phyloP scores from a whole-genome alignment of 2,329 filamentous ascomycete species.

The Chaetothyriales sp. region DNA sequence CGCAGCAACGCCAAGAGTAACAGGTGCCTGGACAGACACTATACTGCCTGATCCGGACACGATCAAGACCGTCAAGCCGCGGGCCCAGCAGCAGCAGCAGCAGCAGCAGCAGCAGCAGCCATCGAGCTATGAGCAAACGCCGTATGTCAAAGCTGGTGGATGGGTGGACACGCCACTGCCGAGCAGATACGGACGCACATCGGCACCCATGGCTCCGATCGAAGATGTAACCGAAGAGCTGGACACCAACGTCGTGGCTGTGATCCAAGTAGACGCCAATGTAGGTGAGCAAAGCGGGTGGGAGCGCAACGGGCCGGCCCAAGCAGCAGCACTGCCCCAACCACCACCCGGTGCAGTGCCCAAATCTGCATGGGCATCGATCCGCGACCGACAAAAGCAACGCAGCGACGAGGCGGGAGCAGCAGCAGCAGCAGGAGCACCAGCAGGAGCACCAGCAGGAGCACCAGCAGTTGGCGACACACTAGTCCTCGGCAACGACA shows the following conservation, averaged over 20 bases:
- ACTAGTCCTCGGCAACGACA: constrained; percentile 30
- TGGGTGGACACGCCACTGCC: constrained; percentile 18
- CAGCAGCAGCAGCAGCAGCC: constrained; percentile 1
- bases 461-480: constrained; percentile 17
- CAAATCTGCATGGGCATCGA: constrained; percentile 29
- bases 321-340: constrained; percentile 24
- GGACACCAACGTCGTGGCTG: constrained; percentile 4
- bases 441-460: too few species aligned
- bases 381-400: constrained; percentile 28
- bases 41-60: constrained; percentile 26
- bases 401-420: constrained; percentile 7
- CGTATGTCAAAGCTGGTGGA: constrained; percentile 17
- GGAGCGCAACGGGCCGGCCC: constrained; percentile 12
- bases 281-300: not conserved
- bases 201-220: constrained; percentile 10
- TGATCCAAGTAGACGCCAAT: too few species aligned
- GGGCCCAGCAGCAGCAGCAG: not conserved
- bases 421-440: too few species aligned
- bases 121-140: constrained; percentile 15
- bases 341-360: constrained; percentile 27
- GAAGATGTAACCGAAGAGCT: constrained; percentile 18
- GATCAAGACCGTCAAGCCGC: constrained; percentile 10
- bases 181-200: not conserved
- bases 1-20: constrained; percentile 28
- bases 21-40: constrained; percentile 35